A percentile compares a stretch with the other conserved stretches of the same genome.
Evolutionary conservation across 2,329 filamentous ascomycete species (phyloP).

Genomic region (Fusarium nisikadoi): DNA sequence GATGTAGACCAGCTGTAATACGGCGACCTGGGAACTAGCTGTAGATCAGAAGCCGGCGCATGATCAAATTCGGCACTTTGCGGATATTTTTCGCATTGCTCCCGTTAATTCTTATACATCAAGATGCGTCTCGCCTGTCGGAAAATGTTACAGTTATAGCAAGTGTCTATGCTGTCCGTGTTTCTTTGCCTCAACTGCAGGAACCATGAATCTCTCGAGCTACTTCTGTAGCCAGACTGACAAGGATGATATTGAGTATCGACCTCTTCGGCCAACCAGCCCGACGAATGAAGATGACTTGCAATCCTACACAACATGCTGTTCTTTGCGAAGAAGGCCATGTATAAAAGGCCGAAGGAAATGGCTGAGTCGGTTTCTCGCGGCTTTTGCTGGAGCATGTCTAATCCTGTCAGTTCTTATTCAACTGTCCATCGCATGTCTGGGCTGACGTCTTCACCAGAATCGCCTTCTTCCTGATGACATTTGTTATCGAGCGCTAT

Average conservation of each 20-base stretch:
- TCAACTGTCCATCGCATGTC: too few relatives aligned
- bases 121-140: background rate
- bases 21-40: constrained; percentile 15
- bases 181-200: background rate
- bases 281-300: background rate
- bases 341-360: background rate
- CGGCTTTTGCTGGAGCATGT: background rate
- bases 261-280: constrained; percentile 9
- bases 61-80: constrained; percentile 29
- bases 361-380: constrained; percentile 4
- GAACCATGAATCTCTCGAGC: constrained; percentile 10
- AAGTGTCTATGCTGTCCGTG: background rate
- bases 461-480: constrained; percentile 19
- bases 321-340: background rate
- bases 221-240: constrained; percentile 21
- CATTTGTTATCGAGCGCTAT: constrained; percentile 23
- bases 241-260: constrained; percentile 27
- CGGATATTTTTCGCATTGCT: constrained; percentile 2
- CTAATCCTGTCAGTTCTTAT: constrained; percentile 22
- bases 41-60: constrained; percentile 11
- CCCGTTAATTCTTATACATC: background rate
- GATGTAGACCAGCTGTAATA: constrained; percentile 31
- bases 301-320: background rate
- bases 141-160: background rate
- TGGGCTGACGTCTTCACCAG: constrained; percentile 11